Evolutionary conservation across 495 filamentous ascomycete genomes (phyloP).

Genomic region (Penicillium arizonense): DNA sequence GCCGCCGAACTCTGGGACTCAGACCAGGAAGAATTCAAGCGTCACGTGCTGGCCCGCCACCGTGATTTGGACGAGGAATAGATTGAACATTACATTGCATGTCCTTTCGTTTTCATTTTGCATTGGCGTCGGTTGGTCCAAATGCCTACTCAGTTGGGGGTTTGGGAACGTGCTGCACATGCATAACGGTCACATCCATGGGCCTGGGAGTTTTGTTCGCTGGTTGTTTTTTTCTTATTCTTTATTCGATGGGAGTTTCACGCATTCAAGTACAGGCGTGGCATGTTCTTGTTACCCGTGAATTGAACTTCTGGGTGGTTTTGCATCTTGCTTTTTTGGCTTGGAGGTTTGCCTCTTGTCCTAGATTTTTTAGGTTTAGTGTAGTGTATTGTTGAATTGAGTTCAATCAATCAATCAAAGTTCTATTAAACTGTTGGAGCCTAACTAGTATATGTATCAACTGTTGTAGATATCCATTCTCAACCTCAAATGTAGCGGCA

Average conservation of each 20-base stretch:
- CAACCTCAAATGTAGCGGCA: no score
- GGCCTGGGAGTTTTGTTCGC: constrained; percentile 30
- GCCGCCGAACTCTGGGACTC: constrained; percentile 96
- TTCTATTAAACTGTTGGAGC: no score
- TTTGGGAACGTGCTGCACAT: constrained; percentile 16
- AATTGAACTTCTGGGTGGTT: no score
- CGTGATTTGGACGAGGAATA: constrained; percentile 59
- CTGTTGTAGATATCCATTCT: no score
- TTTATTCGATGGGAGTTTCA: constrained; percentile 1
- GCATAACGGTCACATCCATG: constrained; percentile 27
- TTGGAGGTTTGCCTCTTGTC: no score
- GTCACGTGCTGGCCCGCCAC: constrained; percentile 63
- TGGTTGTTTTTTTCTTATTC: constrained; percentile 8
- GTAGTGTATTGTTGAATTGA: no score
- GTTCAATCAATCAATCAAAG: no score
- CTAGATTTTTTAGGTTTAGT: no score
- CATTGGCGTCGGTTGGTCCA: constrained; percentile 17
- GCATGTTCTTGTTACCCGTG: background rate
- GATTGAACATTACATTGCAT: constrained; percentile 25
- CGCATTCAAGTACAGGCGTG: constrained; percentile 14
- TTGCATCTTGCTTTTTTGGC: background rate
- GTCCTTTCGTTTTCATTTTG: constrained; percentile 11
- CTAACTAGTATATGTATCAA: no score
- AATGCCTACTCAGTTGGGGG: constrained; percentile 2
- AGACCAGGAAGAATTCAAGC: constrained; percentile 83